phyloP scores from a whole-genome alignment of 73 alveolate species.

The Stentor coeruleus region DNA sequence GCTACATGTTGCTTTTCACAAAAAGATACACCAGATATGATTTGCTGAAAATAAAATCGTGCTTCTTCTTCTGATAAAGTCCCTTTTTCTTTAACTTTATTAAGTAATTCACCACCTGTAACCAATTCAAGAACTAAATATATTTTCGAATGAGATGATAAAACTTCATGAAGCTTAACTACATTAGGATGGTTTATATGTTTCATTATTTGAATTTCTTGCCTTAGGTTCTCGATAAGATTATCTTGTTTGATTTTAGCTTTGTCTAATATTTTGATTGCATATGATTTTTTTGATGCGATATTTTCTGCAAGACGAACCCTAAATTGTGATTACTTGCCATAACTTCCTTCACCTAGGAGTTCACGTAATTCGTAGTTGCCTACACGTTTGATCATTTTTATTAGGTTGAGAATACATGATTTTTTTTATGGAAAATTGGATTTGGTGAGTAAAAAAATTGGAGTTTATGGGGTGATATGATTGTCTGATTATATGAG shows the following conservation, averaged over 20 bases:
- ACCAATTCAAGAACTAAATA: constrained; percentile 67
- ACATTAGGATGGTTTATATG: constrained; percentile 62
- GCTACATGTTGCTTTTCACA: constrained; percentile 33
- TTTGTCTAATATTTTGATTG: constrained; percentile 38
- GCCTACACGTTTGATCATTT: not conserved
- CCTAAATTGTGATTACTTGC: too few relatives aligned
- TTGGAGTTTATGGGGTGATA: too few relatives aligned
- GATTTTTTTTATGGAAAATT: too few relatives aligned
- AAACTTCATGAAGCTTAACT: constrained; percentile 54
- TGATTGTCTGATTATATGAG: too few relatives aligned
- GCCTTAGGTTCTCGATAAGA: constrained; percentile 51
- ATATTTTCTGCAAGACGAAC: not conserved
- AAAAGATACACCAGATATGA: constrained; percentile 37
- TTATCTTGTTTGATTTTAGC: constrained; percentile 50
- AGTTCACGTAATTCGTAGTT: not conserved
- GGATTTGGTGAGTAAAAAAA: too few relatives aligned
- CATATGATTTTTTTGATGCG: not conserved
- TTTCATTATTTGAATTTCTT: constrained; percentile 58
- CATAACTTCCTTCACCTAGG: not conserved
- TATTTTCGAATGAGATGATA: constrained; percentile 56
- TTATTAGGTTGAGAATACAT: too few relatives aligned
- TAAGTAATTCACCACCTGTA: constrained; percentile 61
- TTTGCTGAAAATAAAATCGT: not conserved
- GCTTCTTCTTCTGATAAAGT: constrained; percentile 64
- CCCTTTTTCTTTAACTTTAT: constrained; percentile 54